Evolutionary conservation across 2,329 filamentous ascomycete species (phyloP), one percentile per base, ranked within the genome.

Genomic region (Cordyceps pruinosa): DNA sequence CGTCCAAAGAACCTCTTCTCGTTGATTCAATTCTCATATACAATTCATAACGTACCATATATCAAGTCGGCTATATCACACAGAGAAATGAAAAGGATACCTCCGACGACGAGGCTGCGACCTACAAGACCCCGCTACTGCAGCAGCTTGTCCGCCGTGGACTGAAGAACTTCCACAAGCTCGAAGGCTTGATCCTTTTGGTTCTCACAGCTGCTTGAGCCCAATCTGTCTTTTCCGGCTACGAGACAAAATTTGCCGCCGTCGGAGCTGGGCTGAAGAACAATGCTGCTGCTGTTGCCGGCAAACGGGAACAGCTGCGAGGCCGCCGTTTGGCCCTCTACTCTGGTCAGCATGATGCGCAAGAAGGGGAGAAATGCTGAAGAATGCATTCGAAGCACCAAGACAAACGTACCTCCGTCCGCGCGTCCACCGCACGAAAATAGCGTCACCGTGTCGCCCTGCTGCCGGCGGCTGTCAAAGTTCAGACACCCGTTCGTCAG

Each of bases 341-440:
- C 50, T 23, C 26, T 37, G 53, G 42, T 21, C 35, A 49, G 56
- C 30, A 47, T 32, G 12, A 19, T 21, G 4, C 39, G 9, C 39
- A 15, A 15, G 25, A 12, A 32, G 6, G 30, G 6, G 6, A 32
- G 15, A 10, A 42, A 42, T 25, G 21, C 12, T 15, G 10, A 15
- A 42, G 13, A 13, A 42, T 4, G 12, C 21, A 25, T 15, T 15
- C 4, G 15, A 23, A 42, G 4, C 8, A 23, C 21, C 4, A 13
- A 23, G 10, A 44, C 28, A 34, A 48, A 68, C 69, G 69, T 65
- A 73, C 74, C 65, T 47, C 78, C 78, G 42, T 73, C 77, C 17
- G 77, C 78, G 35, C 77, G 72, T 10, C 78, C 78, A 26, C 78
- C 78, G 59, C 78, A 81, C 1, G 77, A 78, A 60, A 81, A 81